Base-by-base conservation (phyloP, 2,329 filamentous ascomycete genomes). In the Emericellopsis cladophorae region DNA sequence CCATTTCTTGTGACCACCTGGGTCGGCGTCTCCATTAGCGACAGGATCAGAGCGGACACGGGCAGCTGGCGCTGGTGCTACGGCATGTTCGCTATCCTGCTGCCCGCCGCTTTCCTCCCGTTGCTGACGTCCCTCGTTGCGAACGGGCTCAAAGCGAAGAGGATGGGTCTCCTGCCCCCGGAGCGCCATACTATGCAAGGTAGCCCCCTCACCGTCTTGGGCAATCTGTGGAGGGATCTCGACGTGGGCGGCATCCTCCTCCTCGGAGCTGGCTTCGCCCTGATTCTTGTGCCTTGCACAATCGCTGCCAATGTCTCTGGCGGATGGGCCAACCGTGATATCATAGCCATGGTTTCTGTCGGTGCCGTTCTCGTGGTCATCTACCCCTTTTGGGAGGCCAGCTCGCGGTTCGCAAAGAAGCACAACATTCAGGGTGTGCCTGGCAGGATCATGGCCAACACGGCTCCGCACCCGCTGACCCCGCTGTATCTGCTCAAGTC, bases 221-320 rank as follows among this genome's bases (percentile, higher is more conserved):
- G 59, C 73, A 53, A 77, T 78, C 52, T 49, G 61, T 4, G 56
- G 69, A n/a, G 70, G 81, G 40, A 79, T 80, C 40, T 40, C 8
- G 78, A 82, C 47, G 59, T 70, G 3, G 36, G 74, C 18, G 77
- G 78, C 3, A 62, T 79, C 21, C 39, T 77, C 9, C 56, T 80
- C 1, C 58, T 81, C 45, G 65, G 68, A 11, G 59, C 57, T 1
- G 77, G 74, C 0, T 65, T 79, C 26, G 63, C 69, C 0, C 54
- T 81, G 10, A 74, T 84, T 47, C 59, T 84, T 14, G 62, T 84
- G 1, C 78, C 81, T 0, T 74, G 84, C 52, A 79, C 68, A 14
- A 60, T 84, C 14, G 66, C 69, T 36, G 47, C 54, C 4, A 50
- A 54, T 36, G 60, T 66, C 9, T 58, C 60, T 33, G 51, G 64